These are phyloP conservation scores for Blastocrithidia nonstop DNA, from an alignment of 208 protist genomes.

Conservation along the genomic window DNA sequence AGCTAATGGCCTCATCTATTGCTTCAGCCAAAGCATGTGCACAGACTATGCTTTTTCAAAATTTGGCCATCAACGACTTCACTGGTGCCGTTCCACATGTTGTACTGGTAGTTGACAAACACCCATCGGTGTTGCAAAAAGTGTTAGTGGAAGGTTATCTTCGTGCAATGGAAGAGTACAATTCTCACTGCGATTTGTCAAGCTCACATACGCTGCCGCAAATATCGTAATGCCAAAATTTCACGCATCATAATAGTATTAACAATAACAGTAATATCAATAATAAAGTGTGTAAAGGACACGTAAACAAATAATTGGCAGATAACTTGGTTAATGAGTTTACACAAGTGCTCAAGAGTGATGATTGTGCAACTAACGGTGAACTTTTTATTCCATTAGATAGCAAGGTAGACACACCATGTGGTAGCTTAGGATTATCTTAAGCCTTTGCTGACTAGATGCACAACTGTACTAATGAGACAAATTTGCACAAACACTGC, in stretches of 20 bases:
- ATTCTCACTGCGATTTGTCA: slow-evolving; percentile 6
- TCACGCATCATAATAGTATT: not conserved
- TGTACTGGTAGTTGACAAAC: slow-evolving; percentile 50
- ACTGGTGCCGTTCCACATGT: slow-evolving; percentile 60
- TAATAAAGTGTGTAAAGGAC: not conserved
- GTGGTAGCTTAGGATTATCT: slow-evolving; percentile 18
- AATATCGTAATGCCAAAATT: not conserved
- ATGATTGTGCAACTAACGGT: not conserved
- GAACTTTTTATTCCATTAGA: slow-evolving; percentile 28
- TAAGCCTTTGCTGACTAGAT: not conserved
- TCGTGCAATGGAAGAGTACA: slow-evolving; percentile 36
- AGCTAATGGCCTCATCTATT: slow-evolving; percentile 23
- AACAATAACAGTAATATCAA: slow-evolving; percentile 3
- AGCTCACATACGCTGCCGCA: not conserved
- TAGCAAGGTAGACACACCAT: slow-evolving; percentile 14
- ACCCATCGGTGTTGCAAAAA: slow-evolving; percentile 47
- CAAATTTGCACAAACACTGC: not conserved
- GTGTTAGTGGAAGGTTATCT: slow-evolving; percentile 63
- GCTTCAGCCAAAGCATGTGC: slow-evolving; percentile 38
- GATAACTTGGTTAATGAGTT: no score
- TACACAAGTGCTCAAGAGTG: not conserved
- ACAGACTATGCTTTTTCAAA: slow-evolving; percentile 55
- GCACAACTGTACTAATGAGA: not conserved
- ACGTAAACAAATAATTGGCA: not conserved
- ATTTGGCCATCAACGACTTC: slow-evolving; percentile 47